Evolutionary conservation across 495 filamentous ascomycete genomes (phyloP).

Genomic region (Hyaloscypha finlandica): DNA sequence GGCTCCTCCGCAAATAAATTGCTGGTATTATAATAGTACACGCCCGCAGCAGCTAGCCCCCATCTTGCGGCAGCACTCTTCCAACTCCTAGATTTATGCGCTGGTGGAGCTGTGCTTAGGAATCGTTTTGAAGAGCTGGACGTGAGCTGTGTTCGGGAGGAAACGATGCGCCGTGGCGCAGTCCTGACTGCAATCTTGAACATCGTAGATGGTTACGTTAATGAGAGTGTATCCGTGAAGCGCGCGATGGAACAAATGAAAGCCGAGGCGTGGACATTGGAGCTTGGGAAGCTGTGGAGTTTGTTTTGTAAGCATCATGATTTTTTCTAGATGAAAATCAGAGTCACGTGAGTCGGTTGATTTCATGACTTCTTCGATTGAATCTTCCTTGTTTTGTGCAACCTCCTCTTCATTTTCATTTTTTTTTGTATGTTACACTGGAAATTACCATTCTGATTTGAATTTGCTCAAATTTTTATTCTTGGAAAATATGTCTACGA

Average conservation of each 20-base stretch:
- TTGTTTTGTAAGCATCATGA: constrained; percentile 31
- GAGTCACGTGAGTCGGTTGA: constrained; percentile 6
- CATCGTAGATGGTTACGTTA: constrained; percentile 45
- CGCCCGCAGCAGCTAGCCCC: constrained; percentile 71
- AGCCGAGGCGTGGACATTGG: constrained; percentile 19
- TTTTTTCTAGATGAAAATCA: constrained; percentile 8
- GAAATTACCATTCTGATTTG: no score
- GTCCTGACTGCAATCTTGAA: constrained; percentile 61
- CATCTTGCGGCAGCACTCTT: constrained; percentile 73
- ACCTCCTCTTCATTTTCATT: not conserved
- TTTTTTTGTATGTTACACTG: not conserved
- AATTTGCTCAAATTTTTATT: not conserved
- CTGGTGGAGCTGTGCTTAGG: constrained; percentile 67
- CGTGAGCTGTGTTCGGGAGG: constrained; percentile 38
- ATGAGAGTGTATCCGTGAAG: constrained; percentile 3
- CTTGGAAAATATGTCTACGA: not conserved
- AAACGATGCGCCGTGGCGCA: constrained; percentile 50
- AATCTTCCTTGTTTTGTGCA: not conserved
- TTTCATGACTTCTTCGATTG: no score
- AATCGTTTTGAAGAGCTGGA: constrained; percentile 55
- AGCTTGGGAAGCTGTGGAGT: constrained; percentile 17
- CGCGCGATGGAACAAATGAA: constrained; percentile 28
- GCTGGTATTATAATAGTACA: constrained; percentile 94
- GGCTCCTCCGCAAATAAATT: constrained; percentile 83
- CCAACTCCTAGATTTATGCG: constrained; percentile 73